These are phyloP conservation scores for Rutstroemia sydowiana DNA, from an alignment of 2,329 filamentous ascomycete genomes.

Conservation along the genomic window DNA sequence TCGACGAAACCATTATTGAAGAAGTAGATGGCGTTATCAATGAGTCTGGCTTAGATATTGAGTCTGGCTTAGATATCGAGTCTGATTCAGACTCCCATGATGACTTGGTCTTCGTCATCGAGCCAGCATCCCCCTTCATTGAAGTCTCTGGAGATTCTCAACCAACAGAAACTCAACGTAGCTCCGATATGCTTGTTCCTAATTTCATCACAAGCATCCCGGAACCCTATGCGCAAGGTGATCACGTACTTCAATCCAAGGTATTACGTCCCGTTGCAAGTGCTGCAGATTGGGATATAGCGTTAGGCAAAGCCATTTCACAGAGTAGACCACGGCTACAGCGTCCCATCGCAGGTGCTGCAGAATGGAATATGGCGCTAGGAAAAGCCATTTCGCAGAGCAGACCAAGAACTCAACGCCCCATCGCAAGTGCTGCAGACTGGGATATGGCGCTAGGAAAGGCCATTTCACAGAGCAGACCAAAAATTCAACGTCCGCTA, in stretches of 20 bases:
- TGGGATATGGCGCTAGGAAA: slow-evolving; percentile 20
- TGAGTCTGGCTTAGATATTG: too few species aligned
- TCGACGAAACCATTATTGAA: not conserved
- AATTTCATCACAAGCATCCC: too few species aligned
- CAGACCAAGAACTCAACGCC: not conserved
- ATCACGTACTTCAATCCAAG: too few species aligned
- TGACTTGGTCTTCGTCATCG: too few species aligned
- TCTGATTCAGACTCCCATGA: too few species aligned
- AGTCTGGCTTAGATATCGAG: too few species aligned
- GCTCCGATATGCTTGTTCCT: too few species aligned
- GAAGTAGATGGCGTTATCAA: slow-evolving; percentile 6
- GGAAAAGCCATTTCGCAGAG: slow-evolving; percentile 12
- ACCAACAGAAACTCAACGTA: too few species aligned
- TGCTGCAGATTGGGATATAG: slow-evolving; percentile 1
- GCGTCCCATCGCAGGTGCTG: not conserved
- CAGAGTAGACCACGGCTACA: slow-evolving; percentile 2
- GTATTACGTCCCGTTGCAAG: not conserved
- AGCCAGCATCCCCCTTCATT: too few species aligned
- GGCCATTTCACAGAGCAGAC: slow-evolving; percentile 11
- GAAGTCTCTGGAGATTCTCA: too few species aligned
- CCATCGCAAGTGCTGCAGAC: slow-evolving; percentile 9
- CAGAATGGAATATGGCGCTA: slow-evolving; percentile 11
- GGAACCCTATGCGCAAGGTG: too few species aligned
- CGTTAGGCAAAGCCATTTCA: slow-evolving; percentile 15
- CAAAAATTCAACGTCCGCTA: slow-evolving; percentile 12